Percentiles rank a stretch among this genome's conserved stretches.
Conservation (phyloP, 768 basidiomycete species). For the Pleurotus tuoliensis region DNA sequence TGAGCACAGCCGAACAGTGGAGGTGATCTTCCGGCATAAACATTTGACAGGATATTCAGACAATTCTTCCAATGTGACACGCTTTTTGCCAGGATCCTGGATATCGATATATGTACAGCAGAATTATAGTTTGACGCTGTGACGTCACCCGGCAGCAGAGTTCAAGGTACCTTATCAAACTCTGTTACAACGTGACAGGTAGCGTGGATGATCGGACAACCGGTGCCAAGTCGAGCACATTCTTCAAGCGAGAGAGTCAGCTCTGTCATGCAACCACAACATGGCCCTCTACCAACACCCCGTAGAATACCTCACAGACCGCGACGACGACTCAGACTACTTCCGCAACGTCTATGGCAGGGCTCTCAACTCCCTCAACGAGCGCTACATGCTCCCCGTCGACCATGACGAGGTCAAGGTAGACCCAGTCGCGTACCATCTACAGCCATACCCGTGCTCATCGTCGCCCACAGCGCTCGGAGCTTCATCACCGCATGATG, state of each 20-base stretch:
- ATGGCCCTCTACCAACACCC: not conserved
- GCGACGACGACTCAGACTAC: conserved; percentile 44
- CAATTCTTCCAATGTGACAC: too few species aligned
- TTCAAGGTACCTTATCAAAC: not conserved
- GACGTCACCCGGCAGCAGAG: not conserved
- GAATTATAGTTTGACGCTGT: not conserved
- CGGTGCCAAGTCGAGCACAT: not conserved
- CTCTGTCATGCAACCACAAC: not conserved
- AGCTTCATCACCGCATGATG: conserved; percentile 61
- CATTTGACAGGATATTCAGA: too few species aligned
- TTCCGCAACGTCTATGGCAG: conserved; percentile 53
- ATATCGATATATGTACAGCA: not conserved
- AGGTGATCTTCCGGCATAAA: too few species aligned
- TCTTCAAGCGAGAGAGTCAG: not conserved
- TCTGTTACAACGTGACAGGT: not conserved
- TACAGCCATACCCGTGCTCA: not conserved
- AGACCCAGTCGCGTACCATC: conserved; percentile 11
- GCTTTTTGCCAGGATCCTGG: too few species aligned
- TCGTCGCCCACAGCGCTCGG: conserved; percentile 43
- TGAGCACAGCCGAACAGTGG: too few species aligned
- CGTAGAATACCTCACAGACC: conserved; percentile 16
- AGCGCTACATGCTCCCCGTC: conserved; percentile 58
- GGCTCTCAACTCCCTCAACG: conserved; percentile 51
- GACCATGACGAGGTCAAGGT: conserved; percentile 67
- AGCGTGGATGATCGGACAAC: not conserved